Percentiles rank a stretch among this genome's conserved stretches.
phyloP scores from a whole-genome alignment of 208 protist species.

The Trypanosoma conorhini region DNA sequence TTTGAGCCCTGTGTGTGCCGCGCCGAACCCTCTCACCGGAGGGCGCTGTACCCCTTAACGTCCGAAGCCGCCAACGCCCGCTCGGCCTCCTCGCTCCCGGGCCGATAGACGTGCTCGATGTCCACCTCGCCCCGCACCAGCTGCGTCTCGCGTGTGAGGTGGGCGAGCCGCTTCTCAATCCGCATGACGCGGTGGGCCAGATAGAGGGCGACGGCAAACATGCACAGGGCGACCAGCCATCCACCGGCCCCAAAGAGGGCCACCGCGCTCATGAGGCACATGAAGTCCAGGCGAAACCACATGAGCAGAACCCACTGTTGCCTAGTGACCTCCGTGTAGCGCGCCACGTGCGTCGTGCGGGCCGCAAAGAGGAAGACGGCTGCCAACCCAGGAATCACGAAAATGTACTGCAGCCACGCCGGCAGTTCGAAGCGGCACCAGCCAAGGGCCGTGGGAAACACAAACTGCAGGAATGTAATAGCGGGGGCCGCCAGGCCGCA shows the following conservation, averaged over 20 bases:
- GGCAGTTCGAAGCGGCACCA: slow-evolving; percentile 58
- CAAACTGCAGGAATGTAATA: slow-evolving; percentile 37
- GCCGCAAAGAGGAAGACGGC: slow-evolving; percentile 45
- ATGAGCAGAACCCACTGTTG: slow-evolving; percentile 78
- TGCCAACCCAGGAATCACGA: slow-evolving; percentile 47
- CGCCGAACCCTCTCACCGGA: neutral
- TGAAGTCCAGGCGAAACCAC: slow-evolving; percentile 85
- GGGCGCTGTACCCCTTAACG: slow-evolving; percentile 24
- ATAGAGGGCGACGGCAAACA: slow-evolving; percentile 56
- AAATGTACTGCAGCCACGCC: slow-evolving; percentile 40
- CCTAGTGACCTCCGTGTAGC: slow-evolving; percentile 51
- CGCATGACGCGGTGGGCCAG: slow-evolving; percentile 71
- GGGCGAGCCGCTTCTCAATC: slow-evolving; percentile 67
- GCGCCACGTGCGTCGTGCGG: slow-evolving; percentile 36
- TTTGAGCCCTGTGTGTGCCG: neutral
- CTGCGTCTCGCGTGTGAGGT: slow-evolving; percentile 56
- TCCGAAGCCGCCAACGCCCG: slow-evolving; percentile 31
- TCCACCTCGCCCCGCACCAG: slow-evolving; percentile 73
- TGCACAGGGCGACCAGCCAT: slow-evolving; percentile 54
- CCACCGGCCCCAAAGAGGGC: slow-evolving; percentile 56
- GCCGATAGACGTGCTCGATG: slow-evolving; percentile 46
- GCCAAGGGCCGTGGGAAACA: slow-evolving; percentile 40
- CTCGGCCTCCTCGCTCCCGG: slow-evolving; percentile 57
- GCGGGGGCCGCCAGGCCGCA: slow-evolving; percentile 50
- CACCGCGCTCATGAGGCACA: slow-evolving; percentile 64